phyloP scores from a whole-genome alignment of 352 stramenopile genomes.

The Globisporangium spinosum region DNA sequence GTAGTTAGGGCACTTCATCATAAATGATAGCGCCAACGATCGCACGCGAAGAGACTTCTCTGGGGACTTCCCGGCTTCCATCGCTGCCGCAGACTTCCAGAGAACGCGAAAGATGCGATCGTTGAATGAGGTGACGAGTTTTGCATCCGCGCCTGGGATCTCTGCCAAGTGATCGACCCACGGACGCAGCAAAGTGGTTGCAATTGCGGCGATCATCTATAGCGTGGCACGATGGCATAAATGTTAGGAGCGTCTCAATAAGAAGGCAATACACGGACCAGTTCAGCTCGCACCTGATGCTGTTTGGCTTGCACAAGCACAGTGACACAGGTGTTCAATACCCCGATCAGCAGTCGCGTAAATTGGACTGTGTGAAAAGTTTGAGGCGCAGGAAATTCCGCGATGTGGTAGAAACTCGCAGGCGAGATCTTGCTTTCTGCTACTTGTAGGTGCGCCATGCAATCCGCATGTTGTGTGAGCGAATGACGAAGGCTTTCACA shows the following conservation, averaged over 20 bases:
- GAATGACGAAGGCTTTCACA: constrained; percentile 19
- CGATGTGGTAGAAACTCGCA: constrained; percentile 20
- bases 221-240: neutral
- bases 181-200: constrained; percentile 22
- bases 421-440: constrained; percentile 15
- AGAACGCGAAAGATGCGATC: constrained; percentile 67
- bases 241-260: neutral
- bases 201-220: constrained; percentile 26
- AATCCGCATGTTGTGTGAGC: neutral
- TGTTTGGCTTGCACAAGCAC: constrained; percentile 31
- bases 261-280: too few species aligned
- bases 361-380: constrained; percentile 41
- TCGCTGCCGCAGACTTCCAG: constrained; percentile 55
- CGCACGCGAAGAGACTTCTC: constrained; percentile 38
- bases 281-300: constrained; percentile 25
- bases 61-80: constrained; percentile 20
- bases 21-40: constrained; percentile 47
- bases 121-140: constrained; percentile 54
- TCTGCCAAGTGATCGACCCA: constrained; percentile 59
- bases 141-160: constrained; percentile 37
- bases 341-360: constrained; percentile 42
- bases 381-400: constrained; percentile 40
- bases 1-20: constrained; percentile 70
- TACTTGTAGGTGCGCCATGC: neutral
- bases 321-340: constrained; percentile 35